Evolutionary conservation across 805 yeast genomes (phyloP), one percentile per base, ranked within the genome.

Genomic region (Soucietia sequanensis): DNA sequence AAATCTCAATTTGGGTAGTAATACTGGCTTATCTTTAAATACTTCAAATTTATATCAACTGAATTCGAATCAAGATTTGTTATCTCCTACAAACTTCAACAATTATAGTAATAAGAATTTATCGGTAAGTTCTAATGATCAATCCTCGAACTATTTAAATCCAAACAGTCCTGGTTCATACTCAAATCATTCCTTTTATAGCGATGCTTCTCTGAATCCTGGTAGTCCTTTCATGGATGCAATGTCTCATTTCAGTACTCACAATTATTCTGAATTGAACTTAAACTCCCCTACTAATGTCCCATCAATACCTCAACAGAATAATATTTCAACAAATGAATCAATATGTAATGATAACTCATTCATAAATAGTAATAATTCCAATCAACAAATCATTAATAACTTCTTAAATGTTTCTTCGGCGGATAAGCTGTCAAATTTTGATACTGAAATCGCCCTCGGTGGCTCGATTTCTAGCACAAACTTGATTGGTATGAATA

Each of bases 381-480:
- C 23, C 10, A 21, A 21, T 21, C 10, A 9, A 21, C 37, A 35
- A 12, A 50, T 48, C 28, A n/a, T n/a, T n/a, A n/a, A n/a, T n/a
- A n/a, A n/a, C n/a, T n/a, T n/a, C n/a, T n/a, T n/a, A n/a, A n/a
- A n/a, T n/a, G n/a, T n/a, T n/a, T n/a, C n/a, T n/a, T n/a, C n/a
- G n/a, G n/a, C n/a, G n/a, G n/a, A n/a, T n/a, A n/a, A n/a, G n/a
- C n/a, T n/a, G n/a, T n/a, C n/a, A n/a, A 29, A 44, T 4, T 64
- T 63, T 39, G 64, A 58, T 34, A 48, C 49, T 16, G 71, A 64
- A 39, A 64, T 67, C 13, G 59, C 52, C 1, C 48, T 67, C 23
- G 73, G 73, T 2, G 67, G 60, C 23, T 63, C 70, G 4, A 53
- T 67, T 2, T 60, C 66, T 17, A 48, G 56, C 32, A 59, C 68